These are phyloP conservation scores for Umbilicus rupestris DNA, from an alignment of 164 flowering plant genomes.

Conservation along the genomic window DNA sequence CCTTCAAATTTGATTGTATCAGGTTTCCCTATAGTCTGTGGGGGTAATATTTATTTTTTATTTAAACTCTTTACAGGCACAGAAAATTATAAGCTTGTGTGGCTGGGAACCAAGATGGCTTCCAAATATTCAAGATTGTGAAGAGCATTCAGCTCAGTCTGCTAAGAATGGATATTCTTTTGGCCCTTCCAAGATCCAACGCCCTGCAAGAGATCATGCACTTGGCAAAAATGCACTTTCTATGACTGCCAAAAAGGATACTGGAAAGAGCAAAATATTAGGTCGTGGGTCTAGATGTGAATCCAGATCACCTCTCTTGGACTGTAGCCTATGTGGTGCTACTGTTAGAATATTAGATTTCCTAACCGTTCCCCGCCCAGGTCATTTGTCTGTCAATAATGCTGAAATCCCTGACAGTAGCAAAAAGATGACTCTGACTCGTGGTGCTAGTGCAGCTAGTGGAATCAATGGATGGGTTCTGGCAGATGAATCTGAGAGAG, in stretches of 20 bases:
- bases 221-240: constrained; percentile 51
- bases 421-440: constrained; percentile 72
- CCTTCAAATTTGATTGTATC: neutral
- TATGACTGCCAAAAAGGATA: constrained; percentile 44
- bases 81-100: constrained; percentile 85
- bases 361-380: constrained; percentile 64
- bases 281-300: constrained; percentile 51
- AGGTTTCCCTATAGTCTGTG: neutral
- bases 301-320: constrained; percentile 73
- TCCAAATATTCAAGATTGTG: constrained; percentile 78
- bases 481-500: constrained; percentile 63
- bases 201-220: constrained; percentile 40
- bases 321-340: constrained; percentile 96
- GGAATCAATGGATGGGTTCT: constrained; percentile 88
- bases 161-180: constrained; percentile 73
- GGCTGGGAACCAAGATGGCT: constrained; percentile 99
- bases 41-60: neutral
- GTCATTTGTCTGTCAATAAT: constrained; percentile 47
- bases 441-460: constrained; percentile 96
- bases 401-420: constrained; percentile 60
- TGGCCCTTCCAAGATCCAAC: constrained; percentile 43
- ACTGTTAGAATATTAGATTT: constrained; percentile 88
- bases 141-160: constrained; percentile 96
- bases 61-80: constrained; percentile 48
- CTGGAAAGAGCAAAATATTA: constrained; percentile 41